phyloP scores from a whole-genome alignment of 2,329 filamentous ascomycete species.

The Dactylonectria macrodidyma region DNA sequence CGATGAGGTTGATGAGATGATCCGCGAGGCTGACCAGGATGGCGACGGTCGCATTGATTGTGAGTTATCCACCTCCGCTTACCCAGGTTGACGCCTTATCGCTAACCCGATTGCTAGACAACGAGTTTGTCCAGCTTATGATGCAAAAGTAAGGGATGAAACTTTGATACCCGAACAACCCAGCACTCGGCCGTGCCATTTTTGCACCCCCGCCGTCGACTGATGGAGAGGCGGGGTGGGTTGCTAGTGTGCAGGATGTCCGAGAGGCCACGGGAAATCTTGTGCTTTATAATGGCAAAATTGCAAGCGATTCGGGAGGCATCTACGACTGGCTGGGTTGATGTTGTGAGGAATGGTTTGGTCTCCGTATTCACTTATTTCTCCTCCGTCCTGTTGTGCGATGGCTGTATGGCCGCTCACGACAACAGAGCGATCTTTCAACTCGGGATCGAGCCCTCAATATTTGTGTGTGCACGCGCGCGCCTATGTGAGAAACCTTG shows the following conservation, averaged over 20 bases:
- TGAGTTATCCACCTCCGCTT: slow-evolving; percentile 60
- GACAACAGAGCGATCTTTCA: slow-evolving; percentile 44
- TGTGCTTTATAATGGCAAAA: slow-evolving; percentile 49
- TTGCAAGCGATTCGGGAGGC: slow-evolving; percentile 50
- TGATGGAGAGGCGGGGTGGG: slow-evolving; percentile 29
- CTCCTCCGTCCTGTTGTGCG: slow-evolving; percentile 37
- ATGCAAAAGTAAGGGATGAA: slow-evolving; percentile 84
- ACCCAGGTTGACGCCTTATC: neutral
- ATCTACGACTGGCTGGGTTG: slow-evolving; percentile 46
- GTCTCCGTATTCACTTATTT: slow-evolving; percentile 46
- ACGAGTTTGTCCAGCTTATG: slow-evolving; percentile 95
- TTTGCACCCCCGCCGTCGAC: slow-evolving; percentile 30
- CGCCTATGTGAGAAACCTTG: neutral
- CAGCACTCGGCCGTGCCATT: slow-evolving; percentile 37
- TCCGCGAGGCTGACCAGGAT: slow-evolving; percentile 90
- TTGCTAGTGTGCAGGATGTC: slow-evolving; percentile 36
- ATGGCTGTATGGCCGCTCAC: slow-evolving; percentile 40
- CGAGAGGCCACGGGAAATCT: slow-evolving; percentile 41
- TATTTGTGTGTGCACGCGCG: slow-evolving; percentile 14
- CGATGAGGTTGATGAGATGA: slow-evolving; percentile 94
- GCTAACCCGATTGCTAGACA: slow-evolving; percentile 69
- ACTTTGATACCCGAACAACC: slow-evolving; percentile 46
- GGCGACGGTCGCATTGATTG: slow-evolving; percentile 92
- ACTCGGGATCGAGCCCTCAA: slow-evolving; percentile 26
- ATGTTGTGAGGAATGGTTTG: slow-evolving; percentile 46